These are phyloP conservation scores for Penicillium occitanis DNA, from an alignment of 2,329 filamentous ascomycete species.

Conservation along the genomic window DNA sequence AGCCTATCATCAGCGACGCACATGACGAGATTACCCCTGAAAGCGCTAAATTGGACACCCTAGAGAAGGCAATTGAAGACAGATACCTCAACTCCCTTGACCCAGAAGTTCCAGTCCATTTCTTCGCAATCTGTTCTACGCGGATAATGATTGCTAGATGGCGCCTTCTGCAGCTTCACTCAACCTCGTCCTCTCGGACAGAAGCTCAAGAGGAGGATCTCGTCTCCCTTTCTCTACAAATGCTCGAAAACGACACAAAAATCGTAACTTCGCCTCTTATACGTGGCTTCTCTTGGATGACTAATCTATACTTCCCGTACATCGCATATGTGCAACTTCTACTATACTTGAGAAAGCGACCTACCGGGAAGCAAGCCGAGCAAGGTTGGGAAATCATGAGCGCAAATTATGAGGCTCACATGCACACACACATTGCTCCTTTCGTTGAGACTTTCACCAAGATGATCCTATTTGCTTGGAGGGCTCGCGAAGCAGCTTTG, in stretches of 20 bases:
- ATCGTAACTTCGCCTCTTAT: background rate
- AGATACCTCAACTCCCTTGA: background rate
- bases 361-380: background rate
- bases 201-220: background rate
- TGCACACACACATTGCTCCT: background rate
- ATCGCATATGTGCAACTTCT: background rate
- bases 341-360: background rate
- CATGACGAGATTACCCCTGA: background rate
- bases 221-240: background rate
- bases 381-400: background rate
- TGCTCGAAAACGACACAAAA: background rate
- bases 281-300: background rate
- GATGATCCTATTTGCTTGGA: background rate
- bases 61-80: background rate
- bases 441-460: background rate
- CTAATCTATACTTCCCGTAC: background rate
- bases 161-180: background rate
- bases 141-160: background rate
- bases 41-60: background rate
- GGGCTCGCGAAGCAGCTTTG: background rate
- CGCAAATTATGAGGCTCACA: background rate
- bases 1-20: background rate
- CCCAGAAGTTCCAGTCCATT: background rate
- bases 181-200: background rate
- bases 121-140: background rate